Evolutionary conservation across 2,329 filamentous ascomycete species (phyloP).

Genomic region (Penicillium sp.): DNA sequence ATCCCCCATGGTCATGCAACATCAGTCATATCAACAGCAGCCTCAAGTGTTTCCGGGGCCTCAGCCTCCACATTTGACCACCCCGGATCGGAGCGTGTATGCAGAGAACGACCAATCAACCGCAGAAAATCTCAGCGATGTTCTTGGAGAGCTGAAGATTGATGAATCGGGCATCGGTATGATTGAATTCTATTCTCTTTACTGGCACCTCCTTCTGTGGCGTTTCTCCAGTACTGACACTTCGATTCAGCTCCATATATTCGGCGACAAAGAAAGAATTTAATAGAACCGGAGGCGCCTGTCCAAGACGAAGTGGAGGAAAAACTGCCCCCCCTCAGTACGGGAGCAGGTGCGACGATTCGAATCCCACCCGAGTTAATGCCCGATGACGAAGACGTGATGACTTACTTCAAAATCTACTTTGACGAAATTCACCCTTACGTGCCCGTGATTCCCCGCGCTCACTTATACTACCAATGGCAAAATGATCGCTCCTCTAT

Average conservation of each 20-base stretch:
- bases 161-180: slow-evolving; percentile 83
- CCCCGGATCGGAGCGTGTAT: slow-evolving; percentile 52
- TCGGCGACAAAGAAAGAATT: slow-evolving; percentile 61
- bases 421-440: slow-evolving; percentile 92
- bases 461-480: slow-evolving; percentile 87
- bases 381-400: slow-evolving; percentile 80
- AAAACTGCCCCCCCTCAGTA: slow-evolving; percentile 67
- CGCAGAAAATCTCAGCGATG: slow-evolving; percentile 73
- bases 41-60: slow-evolving; percentile 33
- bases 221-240: neutral
- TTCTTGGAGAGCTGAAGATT: slow-evolving; percentile 84
- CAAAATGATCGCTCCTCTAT: slow-evolving; percentile 78
- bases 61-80: slow-evolving; percentile 33
- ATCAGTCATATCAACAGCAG: slow-evolving; percentile 37
- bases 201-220: neutral
- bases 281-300: slow-evolving; percentile 58
- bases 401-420: slow-evolving; percentile 87
- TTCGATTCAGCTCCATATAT: slow-evolving; percentile 74
- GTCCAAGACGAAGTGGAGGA: slow-evolving; percentile 71
- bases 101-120: slow-evolving; percentile 67
- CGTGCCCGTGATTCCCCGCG: slow-evolving; percentile 82
- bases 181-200: slow-evolving; percentile 30
- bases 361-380: slow-evolving; percentile 91
- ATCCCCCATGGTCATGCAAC: slow-evolving; percentile 37
- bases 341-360: slow-evolving; percentile 73